Percentiles rank a stretch among this genome's conserved stretches.
Conservation (phyloP, 164 flowering plant genomes). For the Dillenia turbinata region DNA sequence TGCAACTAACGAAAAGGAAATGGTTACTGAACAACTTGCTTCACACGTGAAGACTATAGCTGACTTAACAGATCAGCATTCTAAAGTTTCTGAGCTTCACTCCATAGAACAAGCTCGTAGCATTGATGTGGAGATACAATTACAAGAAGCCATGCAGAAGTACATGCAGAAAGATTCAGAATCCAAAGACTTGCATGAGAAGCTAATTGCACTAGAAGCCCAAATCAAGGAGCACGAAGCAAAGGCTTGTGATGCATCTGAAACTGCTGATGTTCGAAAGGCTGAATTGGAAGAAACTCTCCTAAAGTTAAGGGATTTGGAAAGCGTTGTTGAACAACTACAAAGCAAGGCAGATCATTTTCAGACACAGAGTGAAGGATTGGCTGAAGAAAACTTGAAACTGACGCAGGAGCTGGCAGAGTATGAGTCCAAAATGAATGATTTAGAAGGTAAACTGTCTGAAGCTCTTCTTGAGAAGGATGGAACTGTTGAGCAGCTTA, state of each 20-base stretch:
- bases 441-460: constrained; percentile 41
- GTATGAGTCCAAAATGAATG: constrained; percentile 50
- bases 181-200: constrained; percentile 55
- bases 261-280: constrained; percentile 35
- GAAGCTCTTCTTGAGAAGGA: constrained; percentile 42
- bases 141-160: constrained; percentile 42
- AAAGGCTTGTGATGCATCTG: constrained; percentile 39
- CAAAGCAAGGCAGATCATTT: constrained; percentile 29
- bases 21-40: constrained; percentile 40
- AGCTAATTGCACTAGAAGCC: constrained; percentile 37
- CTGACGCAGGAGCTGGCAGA: constrained; percentile 57
- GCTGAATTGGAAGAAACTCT: constrained; percentile 61
- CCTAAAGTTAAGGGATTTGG: constrained; percentile 41
- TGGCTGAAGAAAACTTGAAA: constrained; percentile 62
- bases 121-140: constrained; percentile 37
- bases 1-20: constrained; percentile 54
- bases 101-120: constrained; percentile 39
- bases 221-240: constrained; percentile 38
- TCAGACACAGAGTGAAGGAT: constrained; percentile 50
- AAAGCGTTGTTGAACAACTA: constrained; percentile 48
- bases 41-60: constrained; percentile 45
- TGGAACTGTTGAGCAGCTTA: constrained; percentile 43
- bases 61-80: constrained; percentile 59
- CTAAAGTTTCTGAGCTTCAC: constrained; percentile 44
- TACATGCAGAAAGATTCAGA: constrained; percentile 40